Evolutionary conservation across 805 yeast genomes (phyloP).

Genomic region (Hanseniaspora lindneri): DNA sequence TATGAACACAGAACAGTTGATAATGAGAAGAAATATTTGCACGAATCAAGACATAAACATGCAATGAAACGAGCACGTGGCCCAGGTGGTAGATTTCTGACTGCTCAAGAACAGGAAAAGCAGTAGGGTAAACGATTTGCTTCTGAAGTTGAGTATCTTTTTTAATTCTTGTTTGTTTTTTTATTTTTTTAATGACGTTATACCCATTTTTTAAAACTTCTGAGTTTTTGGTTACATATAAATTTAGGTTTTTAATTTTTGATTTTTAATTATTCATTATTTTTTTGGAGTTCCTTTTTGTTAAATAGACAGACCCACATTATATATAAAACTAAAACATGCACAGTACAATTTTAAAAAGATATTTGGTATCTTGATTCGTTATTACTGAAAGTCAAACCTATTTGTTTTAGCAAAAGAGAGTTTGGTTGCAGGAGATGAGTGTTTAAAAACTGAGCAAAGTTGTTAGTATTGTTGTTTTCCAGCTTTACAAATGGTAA

Average conservation of each 20-base stretch:
- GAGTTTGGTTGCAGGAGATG: conserved; percentile 25
- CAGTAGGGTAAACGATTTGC: too few relatives aligned
- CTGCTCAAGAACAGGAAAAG: conserved; percentile 65
- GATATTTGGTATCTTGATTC: not conserved
- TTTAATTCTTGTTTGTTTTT: too few relatives aligned
- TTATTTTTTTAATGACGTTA: too few relatives aligned
- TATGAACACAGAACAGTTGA: conserved; percentile 36
- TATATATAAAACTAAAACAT: not conserved
- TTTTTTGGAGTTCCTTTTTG: too few relatives aligned
- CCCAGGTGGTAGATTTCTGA: conserved; percentile 92
- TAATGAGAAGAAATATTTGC: conserved; percentile 83
- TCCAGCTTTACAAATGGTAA: conserved; percentile 36
- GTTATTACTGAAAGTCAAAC: conserved; percentile 12
- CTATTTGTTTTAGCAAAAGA: conserved; percentile 22
- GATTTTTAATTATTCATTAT: too few relatives aligned
- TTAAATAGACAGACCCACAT: too few relatives aligned
- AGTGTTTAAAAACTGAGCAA: conserved; percentile 22
- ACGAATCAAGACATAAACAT: conserved; percentile 94
- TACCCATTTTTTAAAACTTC: too few relatives aligned
- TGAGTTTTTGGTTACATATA: too few relatives aligned
- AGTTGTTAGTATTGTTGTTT: conserved; percentile 22
- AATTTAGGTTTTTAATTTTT: not conserved
- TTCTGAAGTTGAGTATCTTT: too few relatives aligned
- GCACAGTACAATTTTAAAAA: too few relatives aligned
- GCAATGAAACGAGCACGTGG: conserved; percentile 99